These are phyloP conservation scores for Sarocladium kiliense DNA, from an alignment of 2,329 filamentous ascomycete species.

Conservation along the genomic window DNA sequence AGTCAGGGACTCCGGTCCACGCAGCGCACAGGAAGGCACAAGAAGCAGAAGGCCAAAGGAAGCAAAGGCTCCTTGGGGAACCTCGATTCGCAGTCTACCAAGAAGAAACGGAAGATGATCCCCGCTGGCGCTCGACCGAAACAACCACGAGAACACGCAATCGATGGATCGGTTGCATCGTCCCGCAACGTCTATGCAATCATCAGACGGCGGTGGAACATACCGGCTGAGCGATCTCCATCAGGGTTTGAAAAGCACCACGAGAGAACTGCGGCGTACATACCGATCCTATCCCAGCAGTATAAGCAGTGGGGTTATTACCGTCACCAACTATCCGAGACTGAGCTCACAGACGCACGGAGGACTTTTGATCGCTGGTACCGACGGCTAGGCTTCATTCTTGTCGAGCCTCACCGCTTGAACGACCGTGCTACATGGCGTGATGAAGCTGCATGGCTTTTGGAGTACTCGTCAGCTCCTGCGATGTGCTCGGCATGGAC, in stretches of 20 bases:
- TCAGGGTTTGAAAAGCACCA: not conserved
- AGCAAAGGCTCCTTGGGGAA: not conserved
- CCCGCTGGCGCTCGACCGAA: not conserved
- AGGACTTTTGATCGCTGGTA: constrained; percentile 1
- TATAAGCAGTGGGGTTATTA: constrained; percentile 28
- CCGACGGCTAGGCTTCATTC: not conserved
- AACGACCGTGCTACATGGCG: constrained; percentile 17
- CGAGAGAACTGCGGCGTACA: not conserved
- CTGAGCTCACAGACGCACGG: constrained; percentile 16
- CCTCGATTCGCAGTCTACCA: not conserved
- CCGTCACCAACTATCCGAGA: constrained; percentile 19
- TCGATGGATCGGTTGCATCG: not conserved
- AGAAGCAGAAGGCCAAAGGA: not conserved
- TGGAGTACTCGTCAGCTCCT: constrained; percentile 21
- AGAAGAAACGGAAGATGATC: not conserved
- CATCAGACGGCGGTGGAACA: not conserved
- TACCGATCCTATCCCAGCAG: not conserved
- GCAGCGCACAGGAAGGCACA: not conserved
- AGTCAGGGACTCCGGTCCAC: too few species aligned
- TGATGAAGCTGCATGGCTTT: constrained; percentile 23
- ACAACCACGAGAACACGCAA: not conserved
- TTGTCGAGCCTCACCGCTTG: constrained; percentile 2
- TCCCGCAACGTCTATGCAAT: not conserved
- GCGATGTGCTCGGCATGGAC: constrained; percentile 30
- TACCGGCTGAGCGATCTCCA: not conserved